phyloP scores from a whole-genome alignment of 2,329 filamentous ascomycete species.

The Xylaria multiplex region DNA sequence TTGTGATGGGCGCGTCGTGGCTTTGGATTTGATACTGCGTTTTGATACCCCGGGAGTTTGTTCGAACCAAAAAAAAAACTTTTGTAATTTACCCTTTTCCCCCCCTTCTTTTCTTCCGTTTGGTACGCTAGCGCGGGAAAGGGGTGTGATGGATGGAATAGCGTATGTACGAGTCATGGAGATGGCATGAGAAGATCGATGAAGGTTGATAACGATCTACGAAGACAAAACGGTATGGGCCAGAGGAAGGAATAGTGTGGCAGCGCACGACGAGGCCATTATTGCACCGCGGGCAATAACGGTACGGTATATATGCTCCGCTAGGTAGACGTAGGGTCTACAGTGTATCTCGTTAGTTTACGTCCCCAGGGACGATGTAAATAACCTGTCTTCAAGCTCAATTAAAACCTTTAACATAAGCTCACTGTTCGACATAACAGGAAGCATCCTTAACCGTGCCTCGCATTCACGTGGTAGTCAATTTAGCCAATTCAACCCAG shows the following conservation, averaged over 20 bases:
- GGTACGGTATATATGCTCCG: not conserved
- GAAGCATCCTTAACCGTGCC: not conserved
- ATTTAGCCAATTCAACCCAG: not conserved
- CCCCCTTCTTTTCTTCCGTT: not conserved
- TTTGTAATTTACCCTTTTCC: not conserved
- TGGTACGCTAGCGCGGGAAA: not conserved
- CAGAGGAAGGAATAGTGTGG: not conserved
- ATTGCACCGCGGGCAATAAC: too few species aligned
- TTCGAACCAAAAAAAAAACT: not conserved
- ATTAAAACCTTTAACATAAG: not conserved
- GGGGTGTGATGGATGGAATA: not conserved
- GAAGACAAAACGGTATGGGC: not conserved
- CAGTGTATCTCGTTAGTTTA: not conserved
- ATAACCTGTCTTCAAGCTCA: not conserved
- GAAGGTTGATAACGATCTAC: conserved; percentile 3
- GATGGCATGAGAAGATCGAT: not conserved
- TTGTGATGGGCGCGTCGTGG: not conserved
- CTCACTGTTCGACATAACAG: not conserved
- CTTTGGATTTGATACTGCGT: conserved; percentile 4
- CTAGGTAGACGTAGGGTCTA: not conserved
- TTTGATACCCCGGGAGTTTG: conserved; percentile 15
- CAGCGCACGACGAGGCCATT: too few species aligned
- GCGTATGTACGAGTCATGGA: not conserved
- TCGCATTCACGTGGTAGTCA: not conserved
- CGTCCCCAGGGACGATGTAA: not conserved